A percentile compares a stretch with the other conserved stretches of the same genome.
Evolutionary conservation across 2,329 filamentous ascomycete species (phyloP).

Genomic region (Scedosporium minutisporum): DNA sequence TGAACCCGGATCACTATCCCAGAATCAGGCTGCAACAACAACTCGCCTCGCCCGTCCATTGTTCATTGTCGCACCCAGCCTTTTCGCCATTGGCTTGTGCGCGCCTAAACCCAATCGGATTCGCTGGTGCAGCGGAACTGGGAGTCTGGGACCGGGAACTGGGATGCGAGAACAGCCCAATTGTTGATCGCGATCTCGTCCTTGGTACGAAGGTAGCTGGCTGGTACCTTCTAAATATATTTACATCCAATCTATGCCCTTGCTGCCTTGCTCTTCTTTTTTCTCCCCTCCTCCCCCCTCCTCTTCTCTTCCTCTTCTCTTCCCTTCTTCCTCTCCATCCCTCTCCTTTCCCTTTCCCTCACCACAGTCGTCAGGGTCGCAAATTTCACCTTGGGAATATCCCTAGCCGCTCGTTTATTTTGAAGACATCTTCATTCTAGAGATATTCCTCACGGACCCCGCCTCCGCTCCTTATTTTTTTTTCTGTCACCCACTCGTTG

Average conservation of each 20-base stretch:
- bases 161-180: not conserved
- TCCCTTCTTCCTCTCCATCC: not conserved
- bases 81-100: not conserved
- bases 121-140: not conserved
- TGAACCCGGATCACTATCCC: not conserved
- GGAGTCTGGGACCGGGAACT: too few relatives aligned
- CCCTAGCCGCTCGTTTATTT: slow-evolving; percentile 6
- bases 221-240: not conserved
- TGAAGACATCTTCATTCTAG: slow-evolving; percentile 2
- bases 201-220: not conserved
- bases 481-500: not conserved
- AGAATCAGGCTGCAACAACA: not conserved
- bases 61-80: not conserved
- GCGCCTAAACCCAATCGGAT: not conserved
- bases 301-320: not conserved
- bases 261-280: not conserved
- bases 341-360: not conserved
- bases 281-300: not conserved
- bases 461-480: not conserved
- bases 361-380: not conserved
- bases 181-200: not conserved
- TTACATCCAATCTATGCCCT: not conserved
- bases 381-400: slow-evolving; percentile 6
- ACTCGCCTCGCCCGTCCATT: not conserved
- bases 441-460: slow-evolving; percentile 8